Conservation (phyloP, 768 basidiomycete genomes). For the Daedaleopsis sinensis region DNA sequence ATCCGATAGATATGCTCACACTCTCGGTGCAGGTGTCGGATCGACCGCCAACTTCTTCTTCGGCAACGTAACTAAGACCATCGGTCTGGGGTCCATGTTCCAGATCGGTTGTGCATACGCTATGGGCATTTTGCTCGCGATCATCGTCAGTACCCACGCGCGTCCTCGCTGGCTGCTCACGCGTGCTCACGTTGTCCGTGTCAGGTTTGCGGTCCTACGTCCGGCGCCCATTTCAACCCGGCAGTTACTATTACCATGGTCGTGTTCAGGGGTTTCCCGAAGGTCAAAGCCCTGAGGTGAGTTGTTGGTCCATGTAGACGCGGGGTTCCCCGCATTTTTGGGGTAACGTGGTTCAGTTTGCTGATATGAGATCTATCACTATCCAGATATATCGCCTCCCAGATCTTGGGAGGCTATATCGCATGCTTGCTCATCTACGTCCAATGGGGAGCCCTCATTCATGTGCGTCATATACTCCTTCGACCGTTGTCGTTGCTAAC, state of each 20-base stretch:
- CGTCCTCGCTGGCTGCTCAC: too few relatives aligned
- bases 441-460: conserved; percentile 57
- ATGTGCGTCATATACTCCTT: conserved; percentile 30
- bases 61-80: conserved; percentile 26
- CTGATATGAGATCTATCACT: background rate
- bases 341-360: background rate
- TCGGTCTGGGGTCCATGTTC: conserved; percentile 30
- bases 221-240: conserved; percentile 52
- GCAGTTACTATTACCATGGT: conserved; percentile 56
- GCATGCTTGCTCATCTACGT: conserved; percentile 62
- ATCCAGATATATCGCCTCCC: conserved; percentile 49
- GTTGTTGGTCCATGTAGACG: conserved; percentile 13
- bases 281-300: conserved; percentile 52
- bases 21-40: conserved; percentile 33
- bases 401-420: conserved; percentile 66
- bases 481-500: too few relatives aligned
- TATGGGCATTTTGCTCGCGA: conserved; percentile 41
- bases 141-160: conserved; percentile 25
- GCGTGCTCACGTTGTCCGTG: background rate
- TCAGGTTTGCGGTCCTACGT: conserved; percentile 35
- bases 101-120: conserved; percentile 41
- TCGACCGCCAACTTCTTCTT: conserved; percentile 35
- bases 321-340: background rate
- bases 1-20: background rate
- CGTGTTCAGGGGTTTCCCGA: conserved; percentile 58